Evolutionary conservation across 257 asterid species (phyloP).

Genomic region (Scutellaria minor): DNA sequence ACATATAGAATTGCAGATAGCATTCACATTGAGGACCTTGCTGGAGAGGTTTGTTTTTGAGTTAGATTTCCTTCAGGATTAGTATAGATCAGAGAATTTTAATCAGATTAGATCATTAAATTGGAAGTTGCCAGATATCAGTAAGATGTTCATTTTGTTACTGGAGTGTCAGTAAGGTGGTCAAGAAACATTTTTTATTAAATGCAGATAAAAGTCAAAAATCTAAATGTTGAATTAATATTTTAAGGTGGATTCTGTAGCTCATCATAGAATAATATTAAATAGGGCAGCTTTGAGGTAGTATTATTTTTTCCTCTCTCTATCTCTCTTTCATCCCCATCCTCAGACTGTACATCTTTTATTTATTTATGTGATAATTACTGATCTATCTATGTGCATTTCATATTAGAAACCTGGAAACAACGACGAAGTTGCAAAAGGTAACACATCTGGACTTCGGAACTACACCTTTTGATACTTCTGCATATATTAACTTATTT

Average conservation of each 20-base stretch:
- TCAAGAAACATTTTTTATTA: neutral
- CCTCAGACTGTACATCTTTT: slow-evolving; percentile 8
- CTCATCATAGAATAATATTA: neutral
- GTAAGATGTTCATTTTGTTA: neutral
- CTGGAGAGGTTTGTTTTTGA: slow-evolving; percentile 2
- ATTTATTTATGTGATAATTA: slow-evolving; percentile 1
- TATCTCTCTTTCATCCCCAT: neutral
- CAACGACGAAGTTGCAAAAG: slow-evolving; percentile 60
- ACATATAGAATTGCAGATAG: neutral
- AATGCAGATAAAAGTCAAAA: neutral
- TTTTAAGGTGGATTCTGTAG: neutral
- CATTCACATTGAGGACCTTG: neutral
- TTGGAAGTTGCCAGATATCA: neutral
- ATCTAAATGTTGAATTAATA: neutral
- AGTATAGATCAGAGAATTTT: neutral
- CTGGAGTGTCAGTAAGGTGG: neutral
- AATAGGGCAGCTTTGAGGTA: slow-evolving; percentile 9
- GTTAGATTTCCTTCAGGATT: neutral
- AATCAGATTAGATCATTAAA: slow-evolving; percentile 2
- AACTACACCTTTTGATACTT: slow-evolving; percentile 22
- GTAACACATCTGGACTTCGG: slow-evolving; percentile 41
- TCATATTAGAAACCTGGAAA: slow-evolving; percentile 53
- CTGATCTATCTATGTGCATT: slow-evolving; percentile 31
- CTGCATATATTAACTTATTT: slow-evolving; percentile 31
- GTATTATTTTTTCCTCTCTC: neutral